Conservation (phyloP, 148 eudicot genomes). For the Hydrangea macrophylla region DNA sequence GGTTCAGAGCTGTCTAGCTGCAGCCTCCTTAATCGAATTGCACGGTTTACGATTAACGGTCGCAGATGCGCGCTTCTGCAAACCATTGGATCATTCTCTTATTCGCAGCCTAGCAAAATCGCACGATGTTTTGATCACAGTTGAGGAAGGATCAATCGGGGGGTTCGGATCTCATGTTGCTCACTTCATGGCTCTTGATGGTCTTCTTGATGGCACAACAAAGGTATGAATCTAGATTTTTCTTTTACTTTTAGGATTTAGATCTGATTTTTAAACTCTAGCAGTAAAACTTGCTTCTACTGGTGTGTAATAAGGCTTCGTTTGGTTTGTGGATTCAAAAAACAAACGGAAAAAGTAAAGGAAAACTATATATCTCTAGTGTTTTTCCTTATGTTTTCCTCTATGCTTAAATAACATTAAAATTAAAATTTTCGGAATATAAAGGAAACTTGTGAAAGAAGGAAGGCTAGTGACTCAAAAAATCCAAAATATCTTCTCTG, state of each 20-base stretch:
- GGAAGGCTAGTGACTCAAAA: too few species aligned
- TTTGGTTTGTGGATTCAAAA: not conserved
- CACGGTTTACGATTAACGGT: slow-evolving; percentile 68
- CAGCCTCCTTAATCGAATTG: slow-evolving; percentile 55
- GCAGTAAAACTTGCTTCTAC: too few species aligned
- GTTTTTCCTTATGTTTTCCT: too few species aligned
- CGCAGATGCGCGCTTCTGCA: slow-evolving; percentile 93
- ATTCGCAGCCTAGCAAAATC: slow-evolving; percentile 69
- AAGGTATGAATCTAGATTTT: slow-evolving; percentile 46
- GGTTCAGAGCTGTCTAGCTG: slow-evolving; percentile 83
- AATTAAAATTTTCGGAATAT: too few species aligned
- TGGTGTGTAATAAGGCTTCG: too few species aligned
- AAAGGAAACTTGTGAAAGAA: too few species aligned
- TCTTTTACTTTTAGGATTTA: not conserved
- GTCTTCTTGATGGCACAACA: slow-evolving; percentile 81
- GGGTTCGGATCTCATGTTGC: slow-evolving; percentile 96
- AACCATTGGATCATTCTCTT: slow-evolving; percentile 76
- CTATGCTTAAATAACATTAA: too few species aligned
- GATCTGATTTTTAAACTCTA: too few species aligned
- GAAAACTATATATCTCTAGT: too few species aligned
- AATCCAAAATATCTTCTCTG: not conserved
- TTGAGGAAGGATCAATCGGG: slow-evolving; percentile 94
- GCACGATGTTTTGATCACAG: slow-evolving; percentile 72
- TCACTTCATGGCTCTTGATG: slow-evolving; percentile 89
- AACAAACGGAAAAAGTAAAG: too few species aligned